Base-by-base conservation (phyloP, 2,329 filamentous ascomycete species). In the Stagonosporopsis chrysanthemi region DNA sequence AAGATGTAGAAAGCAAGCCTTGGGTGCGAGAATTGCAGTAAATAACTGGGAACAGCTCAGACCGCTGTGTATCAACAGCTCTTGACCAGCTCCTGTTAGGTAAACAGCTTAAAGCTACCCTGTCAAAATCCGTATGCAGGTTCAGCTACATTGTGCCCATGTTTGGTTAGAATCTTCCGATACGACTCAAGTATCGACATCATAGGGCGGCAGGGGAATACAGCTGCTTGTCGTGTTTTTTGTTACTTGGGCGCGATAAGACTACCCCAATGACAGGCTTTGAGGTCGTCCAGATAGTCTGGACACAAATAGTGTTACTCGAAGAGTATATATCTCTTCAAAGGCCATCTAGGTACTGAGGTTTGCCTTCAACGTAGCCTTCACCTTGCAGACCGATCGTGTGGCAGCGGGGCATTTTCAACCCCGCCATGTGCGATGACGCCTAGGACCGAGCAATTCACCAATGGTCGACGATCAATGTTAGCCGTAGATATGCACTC, bases 81-180 rank as follows among this genome's bases (percentile, higher is more conserved):
- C 19, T 66, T 74, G 68, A 73, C 72, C 48, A 66, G 59, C 64
- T 61, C 49, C 58, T 64, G 63, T 73, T 72, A 73, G 68, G 69
- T 73, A 71, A 72, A 73, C 56, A 67, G 65, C 63, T 68, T 55
- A 45, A 55, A 73, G 67, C 67, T 73, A 67, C 64, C 70, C 67
- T 52, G 56, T 65, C 63, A 33, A 56, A 58, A 59, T 44, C 52
- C 40, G 43, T 62, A 62, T 70, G 71, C 66, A 73, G 17, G 45
- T 61, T 60, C 58, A 54, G 61, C 53, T 56, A 23, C 42, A 28
- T 33, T 48, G 41, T 66, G 50, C 56, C 65, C 54, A 40, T 50
- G 70, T 69, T 56, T 48, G 63, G 70, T 52, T 69, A 70, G 62
- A 19, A 40, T 29, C 2, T 52, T 43, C 55, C 43, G 36, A 48